A percentile compares a stretch with the other conserved stretches of the same genome.
Conservation (phyloP, 2,329 filamentous ascomycete genomes). For the Fusarium sp. region DNA sequence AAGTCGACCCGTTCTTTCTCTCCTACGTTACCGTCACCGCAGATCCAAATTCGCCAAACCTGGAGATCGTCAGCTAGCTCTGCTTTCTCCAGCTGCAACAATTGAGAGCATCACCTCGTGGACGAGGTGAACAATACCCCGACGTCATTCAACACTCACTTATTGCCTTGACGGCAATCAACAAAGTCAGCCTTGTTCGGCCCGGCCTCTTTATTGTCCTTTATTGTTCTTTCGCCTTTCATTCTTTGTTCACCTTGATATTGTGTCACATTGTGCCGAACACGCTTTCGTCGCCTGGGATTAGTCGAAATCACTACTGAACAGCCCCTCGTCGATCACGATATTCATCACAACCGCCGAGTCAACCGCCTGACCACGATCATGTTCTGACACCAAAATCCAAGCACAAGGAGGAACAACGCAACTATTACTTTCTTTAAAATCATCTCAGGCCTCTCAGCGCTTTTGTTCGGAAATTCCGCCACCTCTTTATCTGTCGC, state of each 20-base stretch:
- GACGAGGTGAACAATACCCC: slow-evolving; percentile 32
- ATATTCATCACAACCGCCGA: slow-evolving; percentile 28
- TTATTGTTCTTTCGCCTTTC: slow-evolving; percentile 9
- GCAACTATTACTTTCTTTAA: slow-evolving; percentile 37
- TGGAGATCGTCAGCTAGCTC: slow-evolving; percentile 33
- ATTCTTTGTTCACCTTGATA: slow-evolving; percentile 24
- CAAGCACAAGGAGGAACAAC: slow-evolving; percentile 39
- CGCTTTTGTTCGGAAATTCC: slow-evolving; percentile 21
- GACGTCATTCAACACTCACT: slow-evolving; percentile 18
- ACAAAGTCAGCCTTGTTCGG: slow-evolving; percentile 25
- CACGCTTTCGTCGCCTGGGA: slow-evolving; percentile 22
- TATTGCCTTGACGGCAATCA: slow-evolving; percentile 1
- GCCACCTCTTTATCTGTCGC: slow-evolving; percentile 13
- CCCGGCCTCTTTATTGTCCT: slow-evolving; percentile 24
- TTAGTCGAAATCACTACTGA: slow-evolving; percentile 24
- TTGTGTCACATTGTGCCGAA: slow-evolving; percentile 36
- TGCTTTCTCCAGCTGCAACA: slow-evolving; percentile 29
- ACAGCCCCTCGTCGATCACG: slow-evolving; percentile 26
- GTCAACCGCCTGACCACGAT: slow-evolving; percentile 20
- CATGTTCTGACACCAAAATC: slow-evolving; percentile 41
- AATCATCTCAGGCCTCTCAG: slow-evolving; percentile 15
- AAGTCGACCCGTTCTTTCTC: slow-evolving; percentile 26
- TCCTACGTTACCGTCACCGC: slow-evolving; percentile 11
- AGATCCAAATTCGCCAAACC: slow-evolving; percentile 26
- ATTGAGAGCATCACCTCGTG: slow-evolving; percentile 30